Percentiles rank a stretch among this genome's conserved stretches.
phyloP scores from a whole-genome alignment of 176 grass and related monocot species.

The Neostapfia colusana region DNA sequence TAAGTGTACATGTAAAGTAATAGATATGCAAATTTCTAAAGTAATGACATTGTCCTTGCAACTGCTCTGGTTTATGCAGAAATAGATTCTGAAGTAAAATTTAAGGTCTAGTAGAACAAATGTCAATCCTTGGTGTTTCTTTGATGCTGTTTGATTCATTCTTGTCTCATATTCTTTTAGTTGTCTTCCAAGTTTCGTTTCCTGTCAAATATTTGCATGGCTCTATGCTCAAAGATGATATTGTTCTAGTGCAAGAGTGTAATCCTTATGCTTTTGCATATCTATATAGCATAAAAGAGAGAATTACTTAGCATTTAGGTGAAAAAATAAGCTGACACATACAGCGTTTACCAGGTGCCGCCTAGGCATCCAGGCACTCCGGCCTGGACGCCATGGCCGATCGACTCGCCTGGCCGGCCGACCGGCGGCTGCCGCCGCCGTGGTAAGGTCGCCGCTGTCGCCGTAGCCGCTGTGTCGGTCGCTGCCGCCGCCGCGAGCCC shows the following conservation, averaged over 20 bases:
- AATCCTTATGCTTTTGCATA: neutral
- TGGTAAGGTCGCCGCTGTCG: too few relatives aligned
- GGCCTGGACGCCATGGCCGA: too few relatives aligned
- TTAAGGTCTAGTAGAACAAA: neutral
- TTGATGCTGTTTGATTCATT: neutral
- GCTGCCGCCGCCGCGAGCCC: too few relatives aligned
- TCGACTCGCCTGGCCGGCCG: too few relatives aligned
- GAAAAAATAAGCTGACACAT: too few relatives aligned
- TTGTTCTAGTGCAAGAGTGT: neutral
- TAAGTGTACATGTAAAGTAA: too few relatives aligned
- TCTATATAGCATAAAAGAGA: too few relatives aligned
- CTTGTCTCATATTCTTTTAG: neutral
- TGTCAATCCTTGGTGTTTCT: neutral
- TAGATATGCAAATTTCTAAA: neutral
- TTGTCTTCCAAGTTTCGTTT: slow-evolving; percentile 23
- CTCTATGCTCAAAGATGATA: neutral
- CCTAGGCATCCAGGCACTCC: too few relatives aligned
- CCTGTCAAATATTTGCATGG: neutral
- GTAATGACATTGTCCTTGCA: neutral
- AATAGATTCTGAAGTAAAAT: neutral
- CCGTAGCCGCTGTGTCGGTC: too few relatives aligned
- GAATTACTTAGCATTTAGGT: neutral
- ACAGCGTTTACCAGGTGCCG: too few relatives aligned
- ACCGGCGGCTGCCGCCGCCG: too few relatives aligned
- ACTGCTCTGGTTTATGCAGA: neutral